Evolutionary conservation across 768 basidiomycete species (phyloP), one percentile per base, ranked within the genome.

Genomic region (Leucocoprinus leucothites): DNA sequence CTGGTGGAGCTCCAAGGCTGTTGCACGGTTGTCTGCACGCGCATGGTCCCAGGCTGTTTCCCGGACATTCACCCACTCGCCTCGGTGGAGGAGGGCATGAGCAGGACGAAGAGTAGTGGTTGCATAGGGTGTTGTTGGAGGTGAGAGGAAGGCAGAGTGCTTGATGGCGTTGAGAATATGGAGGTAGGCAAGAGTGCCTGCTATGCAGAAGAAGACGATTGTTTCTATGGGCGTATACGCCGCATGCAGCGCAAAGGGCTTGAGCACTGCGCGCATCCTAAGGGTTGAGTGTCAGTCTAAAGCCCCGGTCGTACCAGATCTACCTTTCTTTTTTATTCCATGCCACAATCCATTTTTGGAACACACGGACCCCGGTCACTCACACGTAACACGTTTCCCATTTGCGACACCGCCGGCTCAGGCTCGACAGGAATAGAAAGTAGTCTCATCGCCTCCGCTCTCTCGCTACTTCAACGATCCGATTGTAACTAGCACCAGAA

Each of bases 171-270:
- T 83, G 57, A 99, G 82, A 61, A 97, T 80, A 65, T 96, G 94
- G 69, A 98, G 97, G 71, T 98, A 98, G 45, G 92, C 89, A 49
- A 98, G 81, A 0, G 97, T 98, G 19, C 90, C 89, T 57, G 95
- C 69, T 64, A 94, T 84, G 69, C 86, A 91, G 75, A 92, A 89
- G 68, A 85, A 83, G 54, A 97, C 94, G 60, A 97, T 93, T 7
- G 89, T 89, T 65, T 98, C 95, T 59, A 92, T 90, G 47, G 90
- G 90, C 3, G 77, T 85, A 67, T 84, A 84, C 14, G 86, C 87
- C 1, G 88, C 85, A 59, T 87, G 85, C 13, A 79, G 79, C 3
- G 87, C 87, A 60, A 91, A 75, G 1, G 87, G 86, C 41, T 85
- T 75, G 36, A 88, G 73, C 25, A 88, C 61, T 9, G 83, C 79